Conservation (phyloP, 2,329 filamentous ascomycete genomes). For the Scedosporium aurantiacum region DNA sequence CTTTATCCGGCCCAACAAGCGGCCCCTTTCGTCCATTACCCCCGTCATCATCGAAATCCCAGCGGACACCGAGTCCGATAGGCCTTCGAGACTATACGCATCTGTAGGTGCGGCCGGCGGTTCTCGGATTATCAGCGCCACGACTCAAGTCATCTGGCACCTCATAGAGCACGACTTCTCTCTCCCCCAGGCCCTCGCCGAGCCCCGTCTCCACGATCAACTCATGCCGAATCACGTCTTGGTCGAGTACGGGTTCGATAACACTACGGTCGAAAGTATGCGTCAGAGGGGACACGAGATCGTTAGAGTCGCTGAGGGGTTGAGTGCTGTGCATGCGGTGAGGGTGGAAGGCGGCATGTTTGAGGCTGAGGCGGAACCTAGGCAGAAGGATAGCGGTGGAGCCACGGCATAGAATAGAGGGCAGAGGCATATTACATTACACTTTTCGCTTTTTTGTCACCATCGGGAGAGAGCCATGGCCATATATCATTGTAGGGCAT, state of each 20-base stretch:
- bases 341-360: slow-evolving; percentile 54
- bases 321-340: slow-evolving; percentile 63
- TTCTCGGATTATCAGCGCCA: slow-evolving; percentile 71
- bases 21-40: slow-evolving; percentile 72
- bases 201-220: slow-evolving; percentile 71
- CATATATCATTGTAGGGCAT: too few relatives aligned
- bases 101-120: slow-evolving; percentile 69
- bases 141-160: slow-evolving; percentile 62
- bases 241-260: slow-evolving; percentile 61
- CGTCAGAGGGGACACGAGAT: slow-evolving; percentile 57
- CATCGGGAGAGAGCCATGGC: too few relatives aligned
- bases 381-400: slow-evolving; percentile 61
- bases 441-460: neutral
- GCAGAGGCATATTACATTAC: neutral
- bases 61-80: slow-evolving; percentile 29
- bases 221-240: slow-evolving; percentile 57
- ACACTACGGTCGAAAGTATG: slow-evolving; percentile 53
- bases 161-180: slow-evolving; percentile 54
- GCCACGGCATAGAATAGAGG: slow-evolving; percentile 28
- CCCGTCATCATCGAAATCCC: slow-evolving; percentile 61
- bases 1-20: slow-evolving; percentile 69
- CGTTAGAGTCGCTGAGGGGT: slow-evolving; percentile 50
- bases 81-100: slow-evolving; percentile 43
- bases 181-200: slow-evolving; percentile 48
- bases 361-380: slow-evolving; percentile 66